These are phyloP conservation scores for Cladosporium austrohemisphaericum DNA, from an alignment of 2,329 filamentous ascomycete genomes.

Conservation along the genomic window DNA sequence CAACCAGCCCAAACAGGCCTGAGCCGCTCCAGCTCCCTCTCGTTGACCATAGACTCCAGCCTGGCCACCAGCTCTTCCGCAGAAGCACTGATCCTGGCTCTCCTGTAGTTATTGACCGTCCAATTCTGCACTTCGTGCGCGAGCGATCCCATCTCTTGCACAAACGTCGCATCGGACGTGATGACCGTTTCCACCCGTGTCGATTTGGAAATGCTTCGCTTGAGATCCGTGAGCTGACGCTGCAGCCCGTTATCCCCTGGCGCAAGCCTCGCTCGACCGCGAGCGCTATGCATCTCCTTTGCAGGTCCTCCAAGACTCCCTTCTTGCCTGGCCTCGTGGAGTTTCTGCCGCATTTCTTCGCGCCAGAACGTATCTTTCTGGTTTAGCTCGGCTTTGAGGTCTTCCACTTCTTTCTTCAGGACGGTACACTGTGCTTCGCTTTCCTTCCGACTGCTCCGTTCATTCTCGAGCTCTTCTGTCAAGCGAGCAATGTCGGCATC, in stretches of 20 bases:
- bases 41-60: conserved; percentile 21
- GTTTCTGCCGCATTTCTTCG: conserved; percentile 17
- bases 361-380: conserved; percentile 18
- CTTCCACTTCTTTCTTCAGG: conserved; percentile 18
- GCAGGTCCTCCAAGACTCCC: neutral
- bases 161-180: conserved; percentile 62
- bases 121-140: conserved; percentile 70
- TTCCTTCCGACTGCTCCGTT: conserved; percentile 21
- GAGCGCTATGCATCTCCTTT: conserved; percentile 3
- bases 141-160: conserved; percentile 56
- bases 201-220: conserved; percentile 67
- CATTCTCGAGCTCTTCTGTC: conserved; percentile 23
- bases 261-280: neutral
- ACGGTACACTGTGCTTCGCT: conserved; percentile 15
- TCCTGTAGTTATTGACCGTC: conserved; percentile 66
- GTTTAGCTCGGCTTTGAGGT: conserved; percentile 13
- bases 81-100: conserved; percentile 49
- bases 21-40: conserved; percentile 22
- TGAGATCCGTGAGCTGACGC: conserved; percentile 62
- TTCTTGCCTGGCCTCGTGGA: conserved; percentile 4
- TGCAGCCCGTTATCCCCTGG: conserved; percentile 24
- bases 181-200: conserved; percentile 59
- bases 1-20: conserved; percentile 50
- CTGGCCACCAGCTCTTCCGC: conserved; percentile 18
- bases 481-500: conserved; percentile 22